These are phyloP conservation scores for Kodamaea alishanica DNA, from an alignment of 1,139 yeast genomes.

Conservation along the genomic window DNA sequence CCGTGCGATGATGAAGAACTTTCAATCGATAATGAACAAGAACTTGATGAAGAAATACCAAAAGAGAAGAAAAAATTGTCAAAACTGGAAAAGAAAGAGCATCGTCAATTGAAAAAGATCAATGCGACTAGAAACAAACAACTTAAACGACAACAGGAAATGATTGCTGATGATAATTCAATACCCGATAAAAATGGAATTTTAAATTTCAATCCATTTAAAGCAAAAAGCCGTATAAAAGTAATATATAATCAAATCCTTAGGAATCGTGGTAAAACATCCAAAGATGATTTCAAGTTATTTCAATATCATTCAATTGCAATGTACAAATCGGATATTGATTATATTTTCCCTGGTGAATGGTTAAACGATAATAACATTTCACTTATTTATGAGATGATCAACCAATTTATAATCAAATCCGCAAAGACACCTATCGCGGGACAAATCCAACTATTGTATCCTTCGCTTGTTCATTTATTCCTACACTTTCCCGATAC, in stretches of 20 bases:
- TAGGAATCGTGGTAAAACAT: slow-evolving; percentile 9
- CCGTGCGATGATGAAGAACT: slow-evolving; percentile 9
- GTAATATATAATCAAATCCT: slow-evolving; percentile 16
- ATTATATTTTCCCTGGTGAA: slow-evolving; percentile 47
- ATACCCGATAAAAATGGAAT: not conserved
- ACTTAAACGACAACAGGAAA: slow-evolving; percentile 17
- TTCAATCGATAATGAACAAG: slow-evolving; percentile 2
- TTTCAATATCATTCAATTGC: slow-evolving; percentile 41
- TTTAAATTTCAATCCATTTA: slow-evolving; percentile 18
- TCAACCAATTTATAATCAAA: slow-evolving; percentile 22
- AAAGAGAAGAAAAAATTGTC: slow-evolving; percentile 18
- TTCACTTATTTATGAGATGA: slow-evolving; percentile 57
- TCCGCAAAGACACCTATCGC: slow-evolving; percentile 10
- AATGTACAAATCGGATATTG: slow-evolving; percentile 36
- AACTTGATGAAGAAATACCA: slow-evolving; percentile 7
- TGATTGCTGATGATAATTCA: slow-evolving; percentile 3
- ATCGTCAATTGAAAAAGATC: slow-evolving; percentile 29
- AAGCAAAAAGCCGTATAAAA: slow-evolving; percentile 24
- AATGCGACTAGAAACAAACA: slow-evolving; percentile 23
- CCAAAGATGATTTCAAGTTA: slow-evolving; percentile 23
- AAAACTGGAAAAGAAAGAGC: slow-evolving; percentile 29
- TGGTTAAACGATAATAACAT: slow-evolving; percentile 77
- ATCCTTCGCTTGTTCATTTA: slow-evolving; percentile 40
- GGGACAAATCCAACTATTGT: slow-evolving; percentile 30
- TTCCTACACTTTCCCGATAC: slow-evolving; percentile 34